Percentiles rank a stretch among this genome's conserved stretches.
phyloP scores from a whole-genome alignment of 805 yeast genomes.

The Jamesozyma rosinii region DNA sequence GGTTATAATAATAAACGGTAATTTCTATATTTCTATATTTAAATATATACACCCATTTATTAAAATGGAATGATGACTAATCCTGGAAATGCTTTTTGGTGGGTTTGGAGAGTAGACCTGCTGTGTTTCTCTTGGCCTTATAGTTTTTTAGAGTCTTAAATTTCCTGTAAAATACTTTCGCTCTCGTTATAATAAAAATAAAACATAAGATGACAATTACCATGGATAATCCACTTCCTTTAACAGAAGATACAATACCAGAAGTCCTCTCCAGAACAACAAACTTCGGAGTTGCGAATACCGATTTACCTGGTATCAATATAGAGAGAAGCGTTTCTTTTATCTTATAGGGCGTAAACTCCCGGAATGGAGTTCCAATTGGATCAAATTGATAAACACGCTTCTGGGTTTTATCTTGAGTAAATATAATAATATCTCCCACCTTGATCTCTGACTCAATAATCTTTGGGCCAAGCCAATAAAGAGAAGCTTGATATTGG shows the following conservation, averaged over 20 bases:
- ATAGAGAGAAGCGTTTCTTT: constrained; percentile 35
- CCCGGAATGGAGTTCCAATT: constrained; percentile 32
- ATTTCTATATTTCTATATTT: too few species aligned
- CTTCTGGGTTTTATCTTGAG: constrained; percentile 33
- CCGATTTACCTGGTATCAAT: constrained; percentile 25
- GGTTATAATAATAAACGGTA: too few species aligned
- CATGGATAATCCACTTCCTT: background rate
- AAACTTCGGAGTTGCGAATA: background rate
- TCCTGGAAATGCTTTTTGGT: background rate
- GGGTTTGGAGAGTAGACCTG: constrained; percentile 9
- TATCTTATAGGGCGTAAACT: constrained; percentile 29
- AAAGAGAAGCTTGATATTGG: constrained; percentile 28
- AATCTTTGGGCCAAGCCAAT: background rate
- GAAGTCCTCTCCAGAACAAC: background rate
- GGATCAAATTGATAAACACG: constrained; percentile 28
- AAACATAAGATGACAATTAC: background rate
- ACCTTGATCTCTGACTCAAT: constrained; percentile 23
- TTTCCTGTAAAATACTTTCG: background rate
- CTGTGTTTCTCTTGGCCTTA: constrained; percentile 17
- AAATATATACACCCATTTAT: too few species aligned
- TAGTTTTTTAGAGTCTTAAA: constrained; percentile 6
- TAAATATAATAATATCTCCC: constrained; percentile 53
- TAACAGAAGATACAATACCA: background rate
- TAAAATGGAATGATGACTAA: too few species aligned
- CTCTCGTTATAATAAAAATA: background rate